Evolutionary conservation across 805 yeast genomes (phyloP), one percentile per base, ranked within the genome.

Genomic region (Peterozyma toletana): DNA sequence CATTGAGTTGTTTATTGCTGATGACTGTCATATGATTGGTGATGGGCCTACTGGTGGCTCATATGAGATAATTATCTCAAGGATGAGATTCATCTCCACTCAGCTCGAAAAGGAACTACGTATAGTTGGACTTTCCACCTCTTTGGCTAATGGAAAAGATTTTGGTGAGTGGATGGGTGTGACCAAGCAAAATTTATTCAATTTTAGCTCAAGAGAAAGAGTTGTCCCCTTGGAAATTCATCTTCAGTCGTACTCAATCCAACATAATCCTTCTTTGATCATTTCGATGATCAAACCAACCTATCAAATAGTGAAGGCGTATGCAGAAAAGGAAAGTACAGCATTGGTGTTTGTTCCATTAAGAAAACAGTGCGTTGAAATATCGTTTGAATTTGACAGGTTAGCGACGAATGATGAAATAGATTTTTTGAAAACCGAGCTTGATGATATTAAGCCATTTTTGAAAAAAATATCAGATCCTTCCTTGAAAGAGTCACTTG

Each of bases 91-190:
- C 48, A 77, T 89, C 58, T 67, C 80, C 0, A 69, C 76, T 1
- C 93, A 86, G 50, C 56, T 82, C n/a, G 84, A 80, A 31, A 67
- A 63, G 2, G 57, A 67, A 1, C 50, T 77, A 5, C 64, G 98
- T 50, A 59, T 89, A 21, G 75, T 91, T n/a, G 90, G 78, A 0
- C 63, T 91, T 18, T 70, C 86, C 0, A 70, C 78, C 1, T 78
- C 95, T 2, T 58, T 91, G 35, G 78, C 93, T 0, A 85, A 82
- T 55, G 86, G 84, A 3, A 70, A 77, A 41, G 96, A 87, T 50
- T 62, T 90, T 46, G 91, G 86, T 1, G 86, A 83, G 43, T 93
- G 98, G 96, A 61, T 93, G 29, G 95, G 93, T 2, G 81, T 84
- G 21, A 52, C 71, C 1, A 82, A 78, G 53, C 65, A 61, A 16